Conservation (phyloP, 768 basidiomycete species). For the Kwoniella pini region DNA sequence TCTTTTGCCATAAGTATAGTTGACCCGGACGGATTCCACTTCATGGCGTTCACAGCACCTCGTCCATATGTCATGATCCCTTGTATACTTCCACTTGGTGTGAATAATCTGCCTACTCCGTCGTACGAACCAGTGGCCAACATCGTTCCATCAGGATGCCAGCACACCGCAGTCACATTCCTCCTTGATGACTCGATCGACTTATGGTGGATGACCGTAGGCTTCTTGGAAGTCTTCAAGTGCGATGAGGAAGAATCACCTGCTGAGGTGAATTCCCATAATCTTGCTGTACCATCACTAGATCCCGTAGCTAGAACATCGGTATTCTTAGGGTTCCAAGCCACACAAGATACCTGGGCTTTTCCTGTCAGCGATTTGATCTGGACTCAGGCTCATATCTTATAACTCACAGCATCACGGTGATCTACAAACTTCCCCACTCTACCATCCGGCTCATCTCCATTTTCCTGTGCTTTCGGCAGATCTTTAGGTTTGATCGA, state of each 20-base stretch:
- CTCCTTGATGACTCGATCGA: slow-evolving; percentile 42
- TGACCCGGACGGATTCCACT: slow-evolving; percentile 43
- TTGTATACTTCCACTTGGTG: slow-evolving; percentile 38
- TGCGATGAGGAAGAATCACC: neutral
- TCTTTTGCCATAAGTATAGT: slow-evolving; percentile 38
- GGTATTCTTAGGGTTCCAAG: slow-evolving; percentile 49
- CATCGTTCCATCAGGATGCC: slow-evolving; percentile 50
- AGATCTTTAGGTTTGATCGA: slow-evolving; percentile 5
- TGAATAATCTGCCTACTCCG: slow-evolving; percentile 48
- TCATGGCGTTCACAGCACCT: slow-evolving; percentile 45
- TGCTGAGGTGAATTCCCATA: slow-evolving; percentile 45
- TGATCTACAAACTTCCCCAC: slow-evolving; percentile 29
- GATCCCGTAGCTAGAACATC: slow-evolving; percentile 44
- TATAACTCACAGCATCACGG: slow-evolving; percentile 30
- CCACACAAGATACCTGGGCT: slow-evolving; percentile 40
- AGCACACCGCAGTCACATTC: slow-evolving; percentile 42
- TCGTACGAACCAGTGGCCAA: slow-evolving; percentile 49
- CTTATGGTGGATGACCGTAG: slow-evolving; percentile 34
- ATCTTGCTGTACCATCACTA: slow-evolving; percentile 39
- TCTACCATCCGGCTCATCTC: slow-evolving; percentile 4
- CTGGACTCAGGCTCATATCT: too few relatives aligned
- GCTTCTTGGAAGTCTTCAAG: slow-evolving; percentile 13
- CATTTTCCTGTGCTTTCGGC: slow-evolving; percentile 1
- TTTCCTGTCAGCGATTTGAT: too few relatives aligned
- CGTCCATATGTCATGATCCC: slow-evolving; percentile 47